These are phyloP conservation scores for Dryas alaskensis DNA, from an alignment of 306 rosid genomes.

Conservation along the genomic window DNA sequence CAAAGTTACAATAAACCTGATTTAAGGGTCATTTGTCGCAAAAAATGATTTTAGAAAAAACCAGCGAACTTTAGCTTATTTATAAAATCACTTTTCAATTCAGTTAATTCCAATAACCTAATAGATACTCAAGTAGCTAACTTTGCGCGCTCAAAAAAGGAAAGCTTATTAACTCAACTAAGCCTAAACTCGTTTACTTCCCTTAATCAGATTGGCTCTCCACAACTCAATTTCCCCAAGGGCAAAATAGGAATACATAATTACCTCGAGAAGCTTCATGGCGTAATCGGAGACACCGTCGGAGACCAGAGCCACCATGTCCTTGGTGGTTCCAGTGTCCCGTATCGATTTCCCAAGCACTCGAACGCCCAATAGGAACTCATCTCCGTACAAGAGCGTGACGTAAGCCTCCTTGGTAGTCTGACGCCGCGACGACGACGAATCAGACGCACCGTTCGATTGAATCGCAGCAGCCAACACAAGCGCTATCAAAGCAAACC, in stretches of 20 bases:
- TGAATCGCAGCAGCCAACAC: constrained; percentile 34
- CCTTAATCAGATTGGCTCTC: not conserved
- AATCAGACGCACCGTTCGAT: constrained; percentile 35
- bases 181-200: not conserved
- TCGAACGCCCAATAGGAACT: constrained; percentile 88
- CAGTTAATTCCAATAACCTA: not conserved
- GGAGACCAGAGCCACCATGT: constrained; percentile 89
- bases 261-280: constrained; percentile 69
- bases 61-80: not conserved
- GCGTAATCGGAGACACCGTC: constrained; percentile 94
- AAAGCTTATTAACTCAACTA: not conserved
- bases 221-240: constrained; percentile 1
- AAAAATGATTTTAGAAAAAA: not conserved
- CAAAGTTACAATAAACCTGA: not conserved
- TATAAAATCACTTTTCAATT: not conserved
- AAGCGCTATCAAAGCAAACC: constrained; percentile 25
- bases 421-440: constrained; percentile 30
- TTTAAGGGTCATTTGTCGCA: not conserved
- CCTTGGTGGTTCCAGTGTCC: constrained; percentile 75
- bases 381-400: constrained; percentile 94
- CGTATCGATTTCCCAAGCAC: constrained; percentile 93
- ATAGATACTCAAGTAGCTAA: not conserved
- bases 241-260: not conserved
- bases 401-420: constrained; percentile 67
- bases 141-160: not conserved